Evolutionary conservation across 1,284 basidiomycete species (phyloP), one percentile per base, ranked within the genome.

Genomic region (Cryptococcus hybrid): DNA sequence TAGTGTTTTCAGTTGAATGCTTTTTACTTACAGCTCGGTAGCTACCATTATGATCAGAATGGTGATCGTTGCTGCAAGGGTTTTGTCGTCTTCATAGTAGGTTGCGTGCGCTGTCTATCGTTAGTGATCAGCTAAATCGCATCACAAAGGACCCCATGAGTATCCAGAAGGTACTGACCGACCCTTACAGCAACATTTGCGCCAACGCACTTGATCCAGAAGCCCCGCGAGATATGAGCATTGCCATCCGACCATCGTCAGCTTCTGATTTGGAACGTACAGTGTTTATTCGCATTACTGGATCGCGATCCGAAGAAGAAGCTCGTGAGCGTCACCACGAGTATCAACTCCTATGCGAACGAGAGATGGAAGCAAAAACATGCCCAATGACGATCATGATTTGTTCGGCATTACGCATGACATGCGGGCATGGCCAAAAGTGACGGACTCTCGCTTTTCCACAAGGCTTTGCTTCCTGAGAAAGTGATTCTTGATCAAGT

Each of bases 81-180:
- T 12, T 56, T 63, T 11, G 66, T 75, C 3, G 62, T 75, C 5
- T 75, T 70, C 49, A 36, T 65, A 3, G 73, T 70, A 42, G 62
- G 68, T 55, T 35, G 13, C 18, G 34, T 52, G 36, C 18, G 34
- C 40, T 9, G 24, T 18, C 37, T 24, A 43, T 37, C 2, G 18
- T 18, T 18, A 18, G 18, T 18, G 18, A 18, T 18, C 18, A 30
- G n/a, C 13, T 38, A 13, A 24, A 15, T 30, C 11, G 42, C 36
- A 9, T 13, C 6, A 8, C 24, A 3, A 53, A 74, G 68, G 60
- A 65, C 1, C 51, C 54, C n/a, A 47, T 47, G 2, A 45, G 55
- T 3, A 57, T 66, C 1, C 12, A 57, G 2, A 34, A 18, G n/a
- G 62, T 67, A 12, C 46, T 71, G 7, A 58, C 45, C 0, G 73